Evolutionary conservation across 148 eudicot genomes (phyloP), one percentile per base, ranked within the genome.

Genomic region (Pharnaceum exiguum): DNA sequence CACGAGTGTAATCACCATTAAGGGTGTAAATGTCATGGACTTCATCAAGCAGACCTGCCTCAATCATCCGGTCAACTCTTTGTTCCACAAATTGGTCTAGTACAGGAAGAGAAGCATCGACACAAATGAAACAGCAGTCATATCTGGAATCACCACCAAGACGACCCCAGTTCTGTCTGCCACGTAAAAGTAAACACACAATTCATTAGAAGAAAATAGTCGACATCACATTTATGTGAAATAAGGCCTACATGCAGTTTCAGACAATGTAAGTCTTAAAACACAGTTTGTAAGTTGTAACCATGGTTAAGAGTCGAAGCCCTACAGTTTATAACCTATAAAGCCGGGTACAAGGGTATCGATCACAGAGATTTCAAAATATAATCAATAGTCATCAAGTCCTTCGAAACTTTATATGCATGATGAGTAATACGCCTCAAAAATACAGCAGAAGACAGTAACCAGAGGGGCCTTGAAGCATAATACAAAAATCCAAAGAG

Each of bases 141-240:
- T 83, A 93, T 78, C 86, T 83, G 62, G 75, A 76, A 72, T 75
- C 63, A 79, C 79, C 77, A 50, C 82, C 83, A 59, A 80, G 80
- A 62, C 73, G 75, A 37, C 99, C 99, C 99, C 99, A 93, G 50
- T 93, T 79, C 99, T 93, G 89, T 74, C 91, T 87, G 98, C 76
- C 94, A 68, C 70, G 70, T 61, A 72, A 67, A 62, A 68, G 29
- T 68, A 32, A 68, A 72, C 32, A 26, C 38, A 39, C 57, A 63
- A 70, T 27, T 16, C n/a, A 44, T 9, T 25, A 62, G 31, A 24
- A 32, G 26, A 15, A 24, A 23, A 11, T 9, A 6, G 33, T 35
- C 8, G 8, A 35, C 12, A 7, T 6, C 8, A 6, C 12, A 7
- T 6, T 7, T 35, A 35, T 35, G 38, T 35, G 8, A 35, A 35